Percentiles rank a stretch among this genome's conserved stretches.
phyloP scores from a whole-genome alignment of 495 filamentous ascomycete species.

The Neurospora sp. region DNA sequence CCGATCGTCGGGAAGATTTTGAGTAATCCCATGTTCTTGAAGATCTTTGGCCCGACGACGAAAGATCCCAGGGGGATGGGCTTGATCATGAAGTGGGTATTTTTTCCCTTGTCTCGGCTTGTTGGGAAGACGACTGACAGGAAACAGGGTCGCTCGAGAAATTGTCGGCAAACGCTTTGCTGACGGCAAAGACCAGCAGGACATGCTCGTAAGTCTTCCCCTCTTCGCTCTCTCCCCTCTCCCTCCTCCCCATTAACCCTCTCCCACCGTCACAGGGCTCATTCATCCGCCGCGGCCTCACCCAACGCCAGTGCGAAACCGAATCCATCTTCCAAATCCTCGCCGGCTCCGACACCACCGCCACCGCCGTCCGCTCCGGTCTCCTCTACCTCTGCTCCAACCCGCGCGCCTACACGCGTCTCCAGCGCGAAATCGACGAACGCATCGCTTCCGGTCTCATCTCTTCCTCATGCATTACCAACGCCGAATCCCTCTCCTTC shows the following conservation, averaged over 20 bases:
- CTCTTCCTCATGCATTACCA: conserved; percentile 20
- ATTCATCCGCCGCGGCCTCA: conserved; percentile 23
- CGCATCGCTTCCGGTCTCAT: conserved; percentile 24
- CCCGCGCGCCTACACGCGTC: conserved; percentile 34
- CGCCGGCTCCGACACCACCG: conserved; percentile 57
- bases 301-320: conserved; percentile 21
- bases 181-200: conserved; percentile 13
- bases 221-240: conserved; percentile 9
- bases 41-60: conserved; percentile 44
- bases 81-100: conserved; percentile 27
- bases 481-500: conserved; percentile 29
- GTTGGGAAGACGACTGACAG: not conserved
- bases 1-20: conserved; percentile 22
- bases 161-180: conserved; percentile 25
- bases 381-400: conserved; percentile 43
- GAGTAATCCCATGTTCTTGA: conserved; percentile 34
- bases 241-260: conserved; percentile 8
- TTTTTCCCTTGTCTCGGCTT: not conserved
- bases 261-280: conserved; percentile 15
- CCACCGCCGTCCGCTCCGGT: conserved; percentile 47
- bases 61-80: conserved; percentile 37
- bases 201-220: conserved; percentile 29
- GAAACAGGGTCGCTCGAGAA: conserved; percentile 17
- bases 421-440: conserved; percentile 48
- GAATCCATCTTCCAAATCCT: conserved; percentile 36